Evolutionary conservation across 2,329 filamentous ascomycete genomes (phyloP), one percentile per base, ranked within the genome.

Genomic region (Trichothecium roseum): DNA sequence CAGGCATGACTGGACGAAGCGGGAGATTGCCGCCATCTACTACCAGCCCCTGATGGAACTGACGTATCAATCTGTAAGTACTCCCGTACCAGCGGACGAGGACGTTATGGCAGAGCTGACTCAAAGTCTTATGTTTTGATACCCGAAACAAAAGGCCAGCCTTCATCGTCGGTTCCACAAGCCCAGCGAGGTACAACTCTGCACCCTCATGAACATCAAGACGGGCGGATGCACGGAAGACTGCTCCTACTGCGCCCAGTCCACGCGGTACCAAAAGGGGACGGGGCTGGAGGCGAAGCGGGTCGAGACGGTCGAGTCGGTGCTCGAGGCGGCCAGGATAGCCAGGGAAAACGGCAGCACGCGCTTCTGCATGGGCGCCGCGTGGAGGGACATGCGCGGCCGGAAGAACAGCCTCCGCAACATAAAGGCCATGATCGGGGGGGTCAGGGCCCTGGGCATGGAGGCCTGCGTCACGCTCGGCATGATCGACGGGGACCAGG

Each of bases 161-260:
- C 64, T 94, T 38, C 87, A 94, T 60, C 79, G 85, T 31, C 80
- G 81, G 48, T 93, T 93, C 65, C 87, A 94, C 62, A 74, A 84
- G 51, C 84, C 87, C 6, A 69, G 78, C 32, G 79, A 84, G 18
- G 84, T 94, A 43, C 87, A 94, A 60, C 81, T 94, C 60, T 94
- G 87, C 65, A 94, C 87, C 0, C 69, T 94, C 39, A 93, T 94
- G 84, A 94, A 93, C 68, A 94, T 94, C 67, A 94, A 94, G 57
- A 93, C 85, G 8, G 87, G 87, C 37, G 87, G 87, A 32, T 94
- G 87, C 62, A 86, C 77, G 47, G 87, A 94, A 58, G 87, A 94
- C 60, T 94, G 87, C 63, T 85, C 81, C 17, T 94, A 94, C 73
- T 94, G 86, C 57, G 84, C 86, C 3, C 86, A 94, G 59, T 88